A percentile compares a stretch with the other conserved stretches of the same genome.
phyloP scores from a whole-genome alignment of 257 asterid species.

The Solanum peruvianum region DNA sequence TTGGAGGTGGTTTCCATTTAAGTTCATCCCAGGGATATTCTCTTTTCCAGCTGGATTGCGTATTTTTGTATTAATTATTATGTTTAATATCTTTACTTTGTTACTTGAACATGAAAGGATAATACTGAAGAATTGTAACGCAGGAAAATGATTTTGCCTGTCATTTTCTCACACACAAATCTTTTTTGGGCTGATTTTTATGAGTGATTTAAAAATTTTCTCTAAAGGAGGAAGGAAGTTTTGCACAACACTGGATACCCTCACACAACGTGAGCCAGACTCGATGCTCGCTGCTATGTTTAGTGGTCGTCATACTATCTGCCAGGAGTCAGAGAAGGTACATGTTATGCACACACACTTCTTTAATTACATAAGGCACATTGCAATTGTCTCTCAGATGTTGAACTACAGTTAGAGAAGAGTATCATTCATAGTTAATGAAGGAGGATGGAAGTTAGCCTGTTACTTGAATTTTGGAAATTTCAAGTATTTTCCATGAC shows the following conservation, averaged over 20 bases:
- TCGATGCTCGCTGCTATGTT: slow-evolving; percentile 98
- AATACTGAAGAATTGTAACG: not conserved
- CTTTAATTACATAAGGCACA: not conserved
- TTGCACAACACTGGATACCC: slow-evolving; percentile 71
- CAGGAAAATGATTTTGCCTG: not conserved
- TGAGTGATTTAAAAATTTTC: not conserved
- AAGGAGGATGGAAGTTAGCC: not conserved
- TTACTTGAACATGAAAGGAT: not conserved
- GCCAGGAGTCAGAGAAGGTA: slow-evolving; percentile 67
- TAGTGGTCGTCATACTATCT: slow-evolving; percentile 81
- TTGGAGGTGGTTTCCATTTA: not conserved
- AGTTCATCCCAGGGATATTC: not conserved
- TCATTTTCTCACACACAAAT: not conserved
- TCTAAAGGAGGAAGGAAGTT: slow-evolving; percentile 71
- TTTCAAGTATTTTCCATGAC: not conserved
- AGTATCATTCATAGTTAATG: not conserved
- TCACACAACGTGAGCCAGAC: slow-evolving; percentile 81
- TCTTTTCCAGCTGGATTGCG: not conserved
- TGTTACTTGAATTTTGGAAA: not conserved
- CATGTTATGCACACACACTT: not conserved
- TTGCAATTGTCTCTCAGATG: not conserved
- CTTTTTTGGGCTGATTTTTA: not conserved
- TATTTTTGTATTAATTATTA: not conserved
- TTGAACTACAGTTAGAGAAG: not conserved
- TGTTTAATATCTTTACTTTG: not conserved